These are phyloP conservation scores for Leishmania mexicana DNA, from an alignment of 208 protist species.

Conservation along the genomic window DNA sequence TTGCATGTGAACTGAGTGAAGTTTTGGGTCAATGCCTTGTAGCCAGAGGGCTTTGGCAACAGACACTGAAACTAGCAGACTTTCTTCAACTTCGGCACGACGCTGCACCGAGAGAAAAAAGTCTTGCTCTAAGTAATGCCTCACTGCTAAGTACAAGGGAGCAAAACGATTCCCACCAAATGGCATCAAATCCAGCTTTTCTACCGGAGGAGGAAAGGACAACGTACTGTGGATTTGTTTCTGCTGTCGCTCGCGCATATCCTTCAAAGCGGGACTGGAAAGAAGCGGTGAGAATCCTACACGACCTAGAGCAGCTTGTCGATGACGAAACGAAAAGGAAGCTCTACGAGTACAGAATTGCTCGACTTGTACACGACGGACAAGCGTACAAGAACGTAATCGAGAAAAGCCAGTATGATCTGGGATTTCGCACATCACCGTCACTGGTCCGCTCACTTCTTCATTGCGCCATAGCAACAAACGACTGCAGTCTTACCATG, in stretches of 20 bases:
- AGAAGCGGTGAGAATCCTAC: constrained; percentile 11
- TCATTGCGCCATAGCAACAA: constrained; percentile 19
- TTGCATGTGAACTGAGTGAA: constrained; percentile 29
- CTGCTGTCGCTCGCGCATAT: constrained; percentile 27
- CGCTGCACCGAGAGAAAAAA: background rate
- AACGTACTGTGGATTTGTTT: constrained; percentile 30
- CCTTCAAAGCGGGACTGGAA: constrained; percentile 21
- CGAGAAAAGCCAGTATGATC: constrained; percentile 7
- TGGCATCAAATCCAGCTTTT: constrained; percentile 34
- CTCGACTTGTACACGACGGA: constrained; percentile 24
- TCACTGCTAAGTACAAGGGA: background rate
- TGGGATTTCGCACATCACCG: constrained; percentile 21
- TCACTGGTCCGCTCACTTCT: constrained; percentile 28
- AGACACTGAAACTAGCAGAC: constrained; percentile 13
- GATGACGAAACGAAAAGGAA: constrained; percentile 13
- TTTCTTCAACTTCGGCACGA: background rate
- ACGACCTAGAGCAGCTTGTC: constrained; percentile 6
- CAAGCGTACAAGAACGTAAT: constrained; percentile 20
- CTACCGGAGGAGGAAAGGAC: constrained; percentile 20
- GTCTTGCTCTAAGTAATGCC: background rate
- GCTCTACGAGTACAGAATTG: constrained; percentile 28
- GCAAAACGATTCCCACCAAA: constrained; percentile 17
- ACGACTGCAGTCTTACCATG: constrained; percentile 3
- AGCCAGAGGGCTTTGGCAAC: constrained; percentile 32
- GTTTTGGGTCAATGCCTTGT: constrained; percentile 46